Evolutionary conservation across 768 basidiomycete genomes (phyloP), one percentile per base, ranked within the genome.

Genomic region (Mycena pura): DNA sequence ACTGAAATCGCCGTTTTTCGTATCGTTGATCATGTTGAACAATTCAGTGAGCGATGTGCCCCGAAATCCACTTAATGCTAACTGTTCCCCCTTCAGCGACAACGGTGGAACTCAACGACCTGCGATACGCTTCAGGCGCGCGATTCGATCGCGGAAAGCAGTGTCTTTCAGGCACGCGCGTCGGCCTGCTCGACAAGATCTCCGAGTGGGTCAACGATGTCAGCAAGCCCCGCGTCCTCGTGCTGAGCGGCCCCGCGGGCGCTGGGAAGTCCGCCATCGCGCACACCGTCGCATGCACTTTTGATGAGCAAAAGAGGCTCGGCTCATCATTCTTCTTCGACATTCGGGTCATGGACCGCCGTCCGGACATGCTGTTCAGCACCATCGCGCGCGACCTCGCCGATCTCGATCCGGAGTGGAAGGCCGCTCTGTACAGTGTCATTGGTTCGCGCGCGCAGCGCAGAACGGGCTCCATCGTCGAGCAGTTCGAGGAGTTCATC

Each of bases 1-100:
- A 68, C 51, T 13, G 62, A 59, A 43, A 61, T 68, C 31, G 49
- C 59, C 29, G 70, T 68, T 6, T 9, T 56, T 11, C 43, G 62
- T 19, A 66, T 68, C 19, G 52, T 57, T 15, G 62, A 57, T 5
- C 38, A 58, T 25, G 17, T 64, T 2, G 41, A 63, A 2, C 50
- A 14, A 4, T 22, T 66, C 5, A 43, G 67, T 66, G 31, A 58
- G 36, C 9, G 17, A 15, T 31, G 31, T 48, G 11, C 52, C 3
- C 21, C 1, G 8, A n/a, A 14, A 10, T 1, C 5, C 17, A 4
- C 24, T 14, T 3, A 13, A 19, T 10, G n/a, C 19, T 43, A 9
- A 51, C 17, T 28, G 6, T 15, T 27, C 5, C 4, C n/a, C 27
- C 6, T 4, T 11, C 50, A 47, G 60, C 15, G 25, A 24, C 31